Evolutionary conservation across 2,329 filamentous ascomycete species (phyloP).

Genomic region (Calonectria leucothoes): DNA sequence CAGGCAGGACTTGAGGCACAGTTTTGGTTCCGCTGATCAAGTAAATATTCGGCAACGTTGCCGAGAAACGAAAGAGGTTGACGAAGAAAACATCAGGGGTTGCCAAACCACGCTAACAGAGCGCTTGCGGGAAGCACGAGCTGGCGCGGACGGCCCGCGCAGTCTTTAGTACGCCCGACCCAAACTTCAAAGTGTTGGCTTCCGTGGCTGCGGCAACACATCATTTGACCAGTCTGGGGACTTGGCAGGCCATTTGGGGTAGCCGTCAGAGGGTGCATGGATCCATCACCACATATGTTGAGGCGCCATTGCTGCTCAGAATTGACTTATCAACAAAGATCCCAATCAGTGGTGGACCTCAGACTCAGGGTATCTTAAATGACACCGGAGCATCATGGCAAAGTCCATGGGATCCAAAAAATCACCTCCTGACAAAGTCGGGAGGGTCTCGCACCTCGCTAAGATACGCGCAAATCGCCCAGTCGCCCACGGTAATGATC

Average conservation of each 20-base stretch:
- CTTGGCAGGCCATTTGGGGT: no score
- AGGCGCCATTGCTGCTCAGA: neutral
- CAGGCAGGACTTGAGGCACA: neutral
- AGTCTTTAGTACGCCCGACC: neutral
- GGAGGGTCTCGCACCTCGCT: neutral
- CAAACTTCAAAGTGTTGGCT: neutral
- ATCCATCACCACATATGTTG: neutral
- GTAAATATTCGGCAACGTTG: no score
- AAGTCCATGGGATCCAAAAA: neutral
- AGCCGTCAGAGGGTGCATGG: no score
- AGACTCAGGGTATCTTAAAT: neutral
- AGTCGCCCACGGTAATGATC: no score
- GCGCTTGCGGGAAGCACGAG: neutral
- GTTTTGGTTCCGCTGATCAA: neutral
- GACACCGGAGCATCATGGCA: neutral
- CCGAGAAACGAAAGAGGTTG: no score
- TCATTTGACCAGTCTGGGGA: neutral
- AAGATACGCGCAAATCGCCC: neutral
- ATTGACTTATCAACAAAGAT: neutral
- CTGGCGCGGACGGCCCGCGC: neutral
- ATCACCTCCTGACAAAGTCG: neutral
- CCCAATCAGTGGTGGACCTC: neutral
- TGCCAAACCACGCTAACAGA: neutral
- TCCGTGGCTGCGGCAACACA: neutral
- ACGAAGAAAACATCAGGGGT: neutral